A percentile compares a stretch with the other conserved stretches of the same genome.
Conservation (phyloP, 192 early-diverging fungal species). For the Rhizophagus clarus region DNA sequence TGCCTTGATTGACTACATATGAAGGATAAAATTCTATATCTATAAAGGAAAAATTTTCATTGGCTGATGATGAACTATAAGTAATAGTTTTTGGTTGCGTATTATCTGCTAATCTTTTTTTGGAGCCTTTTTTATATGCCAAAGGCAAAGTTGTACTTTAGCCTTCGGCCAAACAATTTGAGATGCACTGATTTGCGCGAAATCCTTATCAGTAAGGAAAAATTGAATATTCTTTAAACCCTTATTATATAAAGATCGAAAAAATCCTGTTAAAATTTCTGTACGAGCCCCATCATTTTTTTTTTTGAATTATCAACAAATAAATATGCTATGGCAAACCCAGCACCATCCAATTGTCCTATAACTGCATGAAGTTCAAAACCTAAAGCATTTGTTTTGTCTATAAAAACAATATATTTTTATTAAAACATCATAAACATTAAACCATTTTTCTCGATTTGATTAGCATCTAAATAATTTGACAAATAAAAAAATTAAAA, state of each 20-base stretch:
- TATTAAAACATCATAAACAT: too few species aligned
- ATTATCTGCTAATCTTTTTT: neutral
- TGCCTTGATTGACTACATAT: neutral
- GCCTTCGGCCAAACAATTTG: neutral
- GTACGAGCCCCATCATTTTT: neutral
- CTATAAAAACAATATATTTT: too few species aligned
- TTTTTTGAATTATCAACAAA: neutral
- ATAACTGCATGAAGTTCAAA: slow-evolving; percentile 9
- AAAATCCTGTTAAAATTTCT: neutral
- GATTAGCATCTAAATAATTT: too few species aligned
- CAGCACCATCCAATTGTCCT: neutral
- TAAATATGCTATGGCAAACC: neutral
- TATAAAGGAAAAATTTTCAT: neutral
- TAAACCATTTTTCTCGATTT: too few species aligned
- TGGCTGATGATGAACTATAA: neutral
- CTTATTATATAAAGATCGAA: neutral
- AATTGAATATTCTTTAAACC: neutral
- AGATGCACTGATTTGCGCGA: neutral
- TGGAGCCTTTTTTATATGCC: neutral
- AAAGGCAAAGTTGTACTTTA: neutral
- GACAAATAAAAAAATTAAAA: too few species aligned
- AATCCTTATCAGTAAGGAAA: slow-evolving; percentile 5
- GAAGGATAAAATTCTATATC: neutral
- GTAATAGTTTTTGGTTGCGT: neutral
- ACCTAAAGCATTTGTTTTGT: neutral